Percentiles rank a stretch among this genome's conserved stretches.
Conservation (phyloP, 345 rosid species). For the Conringia planisiliqua region DNA sequence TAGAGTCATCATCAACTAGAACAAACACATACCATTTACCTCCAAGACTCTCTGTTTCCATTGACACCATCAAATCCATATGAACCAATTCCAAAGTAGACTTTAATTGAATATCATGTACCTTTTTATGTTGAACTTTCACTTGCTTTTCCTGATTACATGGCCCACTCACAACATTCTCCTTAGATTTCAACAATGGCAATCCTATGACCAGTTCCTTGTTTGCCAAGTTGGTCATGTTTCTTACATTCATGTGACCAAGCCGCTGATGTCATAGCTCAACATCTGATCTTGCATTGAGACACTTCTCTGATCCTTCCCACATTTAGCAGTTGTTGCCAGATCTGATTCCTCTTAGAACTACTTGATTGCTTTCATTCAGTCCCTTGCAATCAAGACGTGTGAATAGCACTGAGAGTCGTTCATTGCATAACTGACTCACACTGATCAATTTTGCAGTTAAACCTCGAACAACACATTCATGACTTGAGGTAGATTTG, state of each 20-base stretch:
- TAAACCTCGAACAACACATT: not conserved
- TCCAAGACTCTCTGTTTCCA: too few species aligned
- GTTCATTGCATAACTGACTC: not conserved
- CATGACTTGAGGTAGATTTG: not conserved
- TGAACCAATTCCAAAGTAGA: rapidly evolving
- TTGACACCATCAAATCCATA: too few species aligned
- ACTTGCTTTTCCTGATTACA: not conserved
- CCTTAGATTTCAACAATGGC: rapidly evolving
- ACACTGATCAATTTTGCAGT: not conserved
- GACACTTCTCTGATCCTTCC: not conserved
- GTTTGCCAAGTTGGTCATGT: not conserved
- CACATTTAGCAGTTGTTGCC: not conserved
- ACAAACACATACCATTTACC: too few species aligned
- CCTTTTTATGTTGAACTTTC: not conserved
- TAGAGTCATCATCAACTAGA: too few species aligned
- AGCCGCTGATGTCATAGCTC: not conserved
- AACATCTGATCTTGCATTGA: rapidly evolving
- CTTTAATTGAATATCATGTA: not conserved
- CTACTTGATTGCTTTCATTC: too few species aligned
- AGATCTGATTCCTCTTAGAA: not conserved
- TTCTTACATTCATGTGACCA: not conserved
- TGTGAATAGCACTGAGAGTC: not conserved
- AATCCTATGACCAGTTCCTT: not conserved
- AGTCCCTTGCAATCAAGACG: not conserved
- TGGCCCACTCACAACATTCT: not conserved